Percentiles rank a stretch among this genome's conserved stretches.
Evolutionary conservation across 805 yeast genomes (phyloP).

Genomic region (Barnettozyma sucrosica): DNA sequence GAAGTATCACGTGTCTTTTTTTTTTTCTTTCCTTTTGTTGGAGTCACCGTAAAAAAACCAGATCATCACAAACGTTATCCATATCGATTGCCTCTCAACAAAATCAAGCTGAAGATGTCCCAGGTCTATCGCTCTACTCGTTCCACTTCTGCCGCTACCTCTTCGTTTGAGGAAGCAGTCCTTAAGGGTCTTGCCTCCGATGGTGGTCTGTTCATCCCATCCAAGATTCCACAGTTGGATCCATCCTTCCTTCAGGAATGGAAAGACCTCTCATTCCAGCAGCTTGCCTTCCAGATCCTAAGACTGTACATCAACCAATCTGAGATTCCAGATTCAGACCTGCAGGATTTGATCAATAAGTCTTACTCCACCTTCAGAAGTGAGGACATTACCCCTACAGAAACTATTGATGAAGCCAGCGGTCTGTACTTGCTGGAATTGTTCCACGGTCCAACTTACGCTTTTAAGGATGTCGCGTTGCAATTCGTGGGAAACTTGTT

Average conservation of each 20-base stretch:
- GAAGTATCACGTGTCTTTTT: not conserved
- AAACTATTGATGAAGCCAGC: conserved; percentile 49
- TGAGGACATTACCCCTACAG: conserved; percentile 81
- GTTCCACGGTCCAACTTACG: conserved; percentile 99
- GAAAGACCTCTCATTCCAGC: conserved; percentile 73
- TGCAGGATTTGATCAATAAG: conserved; percentile 51
- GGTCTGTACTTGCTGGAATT: conserved; percentile 78
- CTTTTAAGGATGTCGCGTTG: conserved; percentile 97
- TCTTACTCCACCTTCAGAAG: conserved; percentile 91
- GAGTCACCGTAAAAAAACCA: not conserved
- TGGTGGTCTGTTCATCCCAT: conserved; percentile 93
- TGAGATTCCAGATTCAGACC: conserved; percentile 71
- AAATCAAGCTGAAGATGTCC: conserved; percentile 29
- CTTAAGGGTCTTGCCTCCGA: conserved; percentile 92
- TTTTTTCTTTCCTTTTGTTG: too few species aligned
- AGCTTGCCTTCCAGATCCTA: conserved; percentile 82
- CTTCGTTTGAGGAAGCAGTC: conserved; percentile 75
- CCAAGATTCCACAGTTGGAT: conserved; percentile 62
- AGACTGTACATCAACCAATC: conserved; percentile 64
- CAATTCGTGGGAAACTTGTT: conserved; percentile 97
- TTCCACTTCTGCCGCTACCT: conserved; percentile 42
- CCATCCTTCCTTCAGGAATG: conserved; percentile 55
- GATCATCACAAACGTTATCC: not conserved
- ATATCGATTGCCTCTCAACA: not conserved
- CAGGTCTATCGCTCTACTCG: conserved; percentile 80